Base-by-base conservation (phyloP, 352 stramenopile species). In the Phytophthora chlamydospora region DNA sequence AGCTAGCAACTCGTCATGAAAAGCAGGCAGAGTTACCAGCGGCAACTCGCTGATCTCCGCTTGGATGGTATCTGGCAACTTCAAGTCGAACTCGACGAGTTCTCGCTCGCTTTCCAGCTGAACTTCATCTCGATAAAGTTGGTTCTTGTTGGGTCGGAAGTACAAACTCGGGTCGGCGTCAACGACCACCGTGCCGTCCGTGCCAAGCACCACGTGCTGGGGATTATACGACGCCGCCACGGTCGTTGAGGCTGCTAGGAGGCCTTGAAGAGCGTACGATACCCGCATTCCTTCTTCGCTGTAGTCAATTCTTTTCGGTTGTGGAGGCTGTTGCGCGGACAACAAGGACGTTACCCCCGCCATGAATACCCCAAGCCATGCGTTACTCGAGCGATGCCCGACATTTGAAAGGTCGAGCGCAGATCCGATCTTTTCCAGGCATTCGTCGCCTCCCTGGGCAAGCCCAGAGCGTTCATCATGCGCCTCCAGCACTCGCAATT, bases 401-500 rank as follows among this genome's bases (percentile, higher is more conserved):
- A 16, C 21, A 24, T 32, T 44, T 43, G 61, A 69, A 69, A 55
- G 61, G 55, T 65, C 56, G 51, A 55, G 34, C 16, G 31, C 21
- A 24, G 3, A 24, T 45, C 39, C 46, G 48, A 73, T 73, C 65
- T 69, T 73, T 59, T 46, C 24, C 27, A 33, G 45, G 42, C 47
- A 70, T 52, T 70, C 17, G 14, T 19, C 19, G 10, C 12, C 53
- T 49, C 13, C 4, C 41, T 34, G 17, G 24, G 45, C 17, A 46
- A 56, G n/a, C 16, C 10, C 38, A 31, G 19, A 27, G 32, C 16
- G 13, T 21, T 11, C n/a, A 39, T 34, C 13, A 95, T 95, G 86
- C 80, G 83, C 54, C 85, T 95, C 48, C 84, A 95, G 65, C 76
- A 91, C 69, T 79, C 81, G 17, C 86, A 95, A 64, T 63, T 85